These are phyloP conservation scores for Geosmithia flava DNA, from an alignment of 2,329 filamentous ascomycete genomes.

Conservation along the genomic window DNA sequence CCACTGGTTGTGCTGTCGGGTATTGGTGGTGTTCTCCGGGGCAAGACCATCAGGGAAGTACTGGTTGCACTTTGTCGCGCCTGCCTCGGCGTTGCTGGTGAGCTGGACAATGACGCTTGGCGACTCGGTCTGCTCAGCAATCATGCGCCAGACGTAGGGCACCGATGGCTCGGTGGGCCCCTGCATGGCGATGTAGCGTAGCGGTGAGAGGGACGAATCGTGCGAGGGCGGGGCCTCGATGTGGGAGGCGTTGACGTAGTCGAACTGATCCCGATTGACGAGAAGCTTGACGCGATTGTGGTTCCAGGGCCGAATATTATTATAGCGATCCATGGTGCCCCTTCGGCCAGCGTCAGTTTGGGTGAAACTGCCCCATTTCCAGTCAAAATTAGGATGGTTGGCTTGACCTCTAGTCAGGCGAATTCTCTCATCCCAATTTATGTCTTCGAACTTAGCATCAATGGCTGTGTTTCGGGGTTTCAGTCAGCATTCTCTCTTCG, in stretches of 20 bases:
- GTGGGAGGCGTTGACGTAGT: constrained; percentile 77
- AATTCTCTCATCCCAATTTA: constrained; percentile 39
- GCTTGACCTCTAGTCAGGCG: constrained; percentile 24
- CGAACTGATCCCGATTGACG: constrained; percentile 59
- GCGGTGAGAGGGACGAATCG: constrained; percentile 22
- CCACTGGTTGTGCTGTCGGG: constrained; percentile 32
- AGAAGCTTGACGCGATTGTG: constrained; percentile 72
- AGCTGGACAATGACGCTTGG: constrained; percentile 87
- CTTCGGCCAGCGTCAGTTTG: constrained; percentile 16
- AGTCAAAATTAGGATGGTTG: constrained; percentile 12
- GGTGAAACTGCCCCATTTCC: constrained; percentile 21
- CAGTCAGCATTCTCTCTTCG: neutral
- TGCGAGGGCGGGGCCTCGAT: constrained; percentile 41
- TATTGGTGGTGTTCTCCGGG: constrained; percentile 20
- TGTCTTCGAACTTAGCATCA: constrained; percentile 36
- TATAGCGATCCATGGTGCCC: constrained; percentile 61
- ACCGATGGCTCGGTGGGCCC: constrained; percentile 69
- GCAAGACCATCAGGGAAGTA: constrained; percentile 56
- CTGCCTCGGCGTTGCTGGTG: constrained; percentile 72
- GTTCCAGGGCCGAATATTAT: constrained; percentile 82
- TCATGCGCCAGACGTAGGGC: constrained; percentile 90
- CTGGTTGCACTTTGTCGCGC: constrained; percentile 72
- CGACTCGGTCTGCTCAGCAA: constrained; percentile 62
- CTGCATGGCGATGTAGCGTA: constrained; percentile 82
- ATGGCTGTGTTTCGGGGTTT: constrained; percentile 29